These are phyloP conservation scores for Sedum album DNA, from an alignment of 164 flowering plant species.

Conservation along the genomic window DNA sequence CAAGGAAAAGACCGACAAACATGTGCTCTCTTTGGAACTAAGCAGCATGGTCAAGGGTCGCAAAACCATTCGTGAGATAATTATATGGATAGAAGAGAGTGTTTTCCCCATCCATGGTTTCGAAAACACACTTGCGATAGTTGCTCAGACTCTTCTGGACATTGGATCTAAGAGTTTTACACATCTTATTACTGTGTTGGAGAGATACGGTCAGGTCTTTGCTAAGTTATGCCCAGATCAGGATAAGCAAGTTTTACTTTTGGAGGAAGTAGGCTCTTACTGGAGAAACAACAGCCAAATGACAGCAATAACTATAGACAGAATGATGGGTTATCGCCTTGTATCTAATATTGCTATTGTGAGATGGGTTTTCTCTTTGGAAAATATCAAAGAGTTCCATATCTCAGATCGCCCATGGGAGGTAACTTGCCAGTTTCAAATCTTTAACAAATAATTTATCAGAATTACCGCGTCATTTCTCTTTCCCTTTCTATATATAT, in stretches of 20 bases:
- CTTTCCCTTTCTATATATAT: background rate
- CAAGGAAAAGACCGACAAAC: slow-evolving; percentile 37
- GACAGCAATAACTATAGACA: slow-evolving; percentile 80
- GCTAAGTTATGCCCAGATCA: slow-evolving; percentile 69
- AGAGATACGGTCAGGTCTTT: slow-evolving; percentile 93
- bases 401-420: slow-evolving; percentile 87
- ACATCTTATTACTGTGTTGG: slow-evolving; percentile 89
- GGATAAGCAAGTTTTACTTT: slow-evolving; percentile 72
- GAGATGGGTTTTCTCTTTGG: slow-evolving; percentile 78
- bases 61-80: slow-evolving; percentile 57
- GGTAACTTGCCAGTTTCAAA: slow-evolving; percentile 28
- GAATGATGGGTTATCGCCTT: slow-evolving; percentile 99
- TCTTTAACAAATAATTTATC: background rate
- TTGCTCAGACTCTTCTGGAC: slow-evolving; percentile 84
- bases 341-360: slow-evolving; percentile 88
- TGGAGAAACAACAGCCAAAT: slow-evolving; percentile 91
- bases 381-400: slow-evolving; percentile 74
- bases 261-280: slow-evolving; percentile 65
- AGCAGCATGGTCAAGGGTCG: slow-evolving; percentile 74
- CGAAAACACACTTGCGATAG: slow-evolving; percentile 51
- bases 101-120: slow-evolving; percentile 64
- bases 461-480: background rate
- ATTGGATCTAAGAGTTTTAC: slow-evolving; percentile 99
- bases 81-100: slow-evolving; percentile 79
- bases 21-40: slow-evolving; percentile 56